A percentile compares a stretch with the other conserved stretches of the same genome.
Conservation (phyloP, 2,329 filamentous ascomycete genomes). For the Coniella lustricola region DNA sequence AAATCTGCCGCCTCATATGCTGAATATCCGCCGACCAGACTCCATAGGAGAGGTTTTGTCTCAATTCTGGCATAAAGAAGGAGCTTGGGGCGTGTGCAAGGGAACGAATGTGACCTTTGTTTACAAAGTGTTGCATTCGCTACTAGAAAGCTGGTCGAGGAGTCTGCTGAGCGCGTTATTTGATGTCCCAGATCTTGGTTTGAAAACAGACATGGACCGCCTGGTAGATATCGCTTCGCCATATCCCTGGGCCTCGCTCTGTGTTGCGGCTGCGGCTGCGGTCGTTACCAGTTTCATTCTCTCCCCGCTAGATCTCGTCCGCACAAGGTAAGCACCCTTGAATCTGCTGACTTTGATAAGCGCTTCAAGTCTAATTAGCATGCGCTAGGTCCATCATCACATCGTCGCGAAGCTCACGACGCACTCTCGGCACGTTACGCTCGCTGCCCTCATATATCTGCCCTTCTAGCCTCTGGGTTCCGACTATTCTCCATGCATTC, state of each 20-base stretch:
- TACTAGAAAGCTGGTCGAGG: constrained; percentile 86
- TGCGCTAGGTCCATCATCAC: constrained; percentile 67
- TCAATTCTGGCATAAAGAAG: constrained; percentile 83
- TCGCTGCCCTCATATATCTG: constrained; percentile 72
- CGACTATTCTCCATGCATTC: constrained; percentile 81
- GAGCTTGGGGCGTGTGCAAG: constrained; percentile 91
- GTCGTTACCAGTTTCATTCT: constrained; percentile 72
- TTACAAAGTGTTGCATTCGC: constrained; percentile 77
- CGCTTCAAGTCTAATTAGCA: constrained; percentile 22
- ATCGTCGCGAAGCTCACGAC: constrained; percentile 66
- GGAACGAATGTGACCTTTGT: constrained; percentile 87
- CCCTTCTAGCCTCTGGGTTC: constrained; percentile 62
- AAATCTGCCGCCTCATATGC: constrained; percentile 45
- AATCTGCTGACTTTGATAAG: not conserved
- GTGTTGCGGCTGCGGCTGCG: constrained; percentile 59
- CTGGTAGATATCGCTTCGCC: constrained; percentile 66
- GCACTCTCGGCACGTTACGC: constrained; percentile 70
- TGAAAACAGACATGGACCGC: constrained; percentile 71
- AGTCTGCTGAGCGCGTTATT: constrained; percentile 85
- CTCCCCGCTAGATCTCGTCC: constrained; percentile 80
- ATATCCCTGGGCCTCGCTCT: constrained; percentile 73
- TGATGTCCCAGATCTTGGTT: constrained; percentile 77
- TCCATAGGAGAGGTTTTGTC: constrained; percentile 81
- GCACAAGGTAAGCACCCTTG: constrained; percentile 55
- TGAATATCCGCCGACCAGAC: constrained; percentile 66